Conservation (phyloP, 495 filamentous ascomycete genomes). For the Hyaloscypha finlandica region DNA sequence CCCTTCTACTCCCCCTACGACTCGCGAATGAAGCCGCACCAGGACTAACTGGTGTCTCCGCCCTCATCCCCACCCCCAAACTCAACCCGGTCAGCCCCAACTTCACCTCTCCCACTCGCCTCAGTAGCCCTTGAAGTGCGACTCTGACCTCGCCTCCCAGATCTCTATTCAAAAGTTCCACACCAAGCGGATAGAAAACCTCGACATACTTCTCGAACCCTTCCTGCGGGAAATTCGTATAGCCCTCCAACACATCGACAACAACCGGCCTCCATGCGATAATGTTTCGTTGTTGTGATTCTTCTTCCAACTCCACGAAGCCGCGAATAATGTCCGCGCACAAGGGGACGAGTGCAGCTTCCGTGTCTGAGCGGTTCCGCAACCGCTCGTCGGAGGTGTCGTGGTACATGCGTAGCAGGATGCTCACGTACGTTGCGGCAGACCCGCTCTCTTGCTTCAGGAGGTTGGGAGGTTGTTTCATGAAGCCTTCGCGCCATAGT, state of each 20-base stretch:
- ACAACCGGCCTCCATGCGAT: conserved; percentile 96
- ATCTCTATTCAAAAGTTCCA: conserved; percentile 84
- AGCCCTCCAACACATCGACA: conserved; percentile 96
- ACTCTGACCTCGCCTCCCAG: conserved; percentile 74
- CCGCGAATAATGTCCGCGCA: conserved; percentile 89
- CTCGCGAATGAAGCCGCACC: conserved; percentile 29
- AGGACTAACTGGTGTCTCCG: conserved; percentile 42
- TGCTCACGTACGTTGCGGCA: conserved; percentile 90
- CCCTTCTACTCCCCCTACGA: conserved; percentile 22
- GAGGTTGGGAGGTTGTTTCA: conserved; percentile 99
- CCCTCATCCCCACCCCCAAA: conserved; percentile 49
- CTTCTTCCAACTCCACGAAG: conserved; percentile 84
- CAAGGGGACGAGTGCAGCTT: conserved; percentile 88
- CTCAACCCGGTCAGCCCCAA: conserved; percentile 55
- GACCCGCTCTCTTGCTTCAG: conserved; percentile 95
- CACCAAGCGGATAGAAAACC: conserved; percentile 80
- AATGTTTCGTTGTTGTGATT: conserved; percentile 93
- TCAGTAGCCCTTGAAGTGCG: conserved; percentile 72
- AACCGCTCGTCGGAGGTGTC: conserved; percentile 82
- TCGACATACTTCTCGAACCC: conserved; percentile 79
- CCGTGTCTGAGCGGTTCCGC: conserved; percentile 75
- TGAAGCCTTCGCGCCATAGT: conserved; percentile 96
- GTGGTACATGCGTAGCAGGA: conserved; percentile 94
- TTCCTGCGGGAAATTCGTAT: conserved; percentile 79
- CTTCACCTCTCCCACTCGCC: conserved; percentile 79